Base-by-base conservation (phyloP, 345 rosid species). In the Reutealis trisperma region DNA sequence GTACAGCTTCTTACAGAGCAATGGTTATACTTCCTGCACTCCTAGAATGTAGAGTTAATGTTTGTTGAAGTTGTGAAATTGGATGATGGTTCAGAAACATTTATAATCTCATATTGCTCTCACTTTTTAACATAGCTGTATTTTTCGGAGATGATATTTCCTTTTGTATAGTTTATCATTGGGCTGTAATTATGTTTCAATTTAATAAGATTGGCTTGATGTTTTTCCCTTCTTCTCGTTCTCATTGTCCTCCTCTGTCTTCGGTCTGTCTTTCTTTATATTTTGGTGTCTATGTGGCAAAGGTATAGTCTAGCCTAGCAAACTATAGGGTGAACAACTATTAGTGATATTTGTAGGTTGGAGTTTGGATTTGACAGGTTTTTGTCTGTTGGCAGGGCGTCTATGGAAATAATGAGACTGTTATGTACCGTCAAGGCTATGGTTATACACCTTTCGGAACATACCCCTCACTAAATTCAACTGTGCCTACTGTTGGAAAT, bases 401-500 rank as follows among this genome's bases (percentile, higher is more conserved):
- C 55, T 83, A 79, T 81, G 85, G 82, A 12, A 82, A 83, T 14
- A 87, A 84, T 79, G 86, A 85, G 51, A 75, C 88, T 49, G 34
- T 77, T 77, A 75, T 85, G 72, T 82, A 89, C 22, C 87, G 73
- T 45, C 87, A 85, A 72, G 79, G 81, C 37, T 86, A 87, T 78
- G 73, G 82, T 69, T 83, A 84, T 84, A 55, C 77, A 49, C 88
- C 89, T 52, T 85, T 82, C 73, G 90, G 92, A 65, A 62, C 84
- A 44, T 87, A 83, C 72, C 71, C 87, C 6, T 44, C 90, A 10
- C 71, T 86, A 57, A 67, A 77, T 83, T 75, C 83, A 45, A 72
- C 86, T 51, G 66, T 80, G 69, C 84, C 82, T 44, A 37, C 78
- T 24, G 30, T 78, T 42, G 84, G 82, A 60, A 71, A 77, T 67